These are phyloP conservation scores for Hansenula sp. DNA, from an alignment of 1,139 yeast genomes.

Conservation along the genomic window DNA sequence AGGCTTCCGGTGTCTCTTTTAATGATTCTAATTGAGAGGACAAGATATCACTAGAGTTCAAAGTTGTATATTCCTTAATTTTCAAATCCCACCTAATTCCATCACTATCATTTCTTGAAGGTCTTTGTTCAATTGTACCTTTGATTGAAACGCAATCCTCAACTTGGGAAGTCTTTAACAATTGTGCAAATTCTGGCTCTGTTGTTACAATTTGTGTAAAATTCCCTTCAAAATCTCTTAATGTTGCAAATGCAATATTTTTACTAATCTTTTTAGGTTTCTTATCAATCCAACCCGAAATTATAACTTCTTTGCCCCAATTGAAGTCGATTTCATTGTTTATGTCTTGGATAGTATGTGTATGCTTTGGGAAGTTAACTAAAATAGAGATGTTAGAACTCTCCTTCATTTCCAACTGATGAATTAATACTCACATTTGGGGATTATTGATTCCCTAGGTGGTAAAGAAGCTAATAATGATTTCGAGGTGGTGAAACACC, in stretches of 20 bases:
- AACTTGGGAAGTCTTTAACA: constrained; percentile 48
- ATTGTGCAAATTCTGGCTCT: constrained; percentile 35
- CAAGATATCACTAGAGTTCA: constrained; percentile 63
- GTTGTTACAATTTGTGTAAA: constrained; percentile 59
- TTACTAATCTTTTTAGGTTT: constrained; percentile 67
- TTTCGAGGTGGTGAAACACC: background rate
- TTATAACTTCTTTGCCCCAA: constrained; percentile 21
- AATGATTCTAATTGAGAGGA: constrained; percentile 71
- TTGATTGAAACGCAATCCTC: constrained; percentile 78
- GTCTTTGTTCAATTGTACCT: constrained; percentile 43
- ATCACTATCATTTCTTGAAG: constrained; percentile 17
- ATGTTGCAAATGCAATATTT: constrained; percentile 57
- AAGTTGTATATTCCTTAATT: constrained; percentile 45
- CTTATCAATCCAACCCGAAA: constrained; percentile 71
- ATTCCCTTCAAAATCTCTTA: constrained; percentile 72
- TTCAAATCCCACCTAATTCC: constrained; percentile 50
- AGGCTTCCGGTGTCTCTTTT: constrained; percentile 45
- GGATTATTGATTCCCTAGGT: constrained; percentile 2
- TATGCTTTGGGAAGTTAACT: constrained; percentile 28
- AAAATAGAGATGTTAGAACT: background rate
- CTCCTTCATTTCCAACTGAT: too few relatives aligned
- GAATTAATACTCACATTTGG: constrained; percentile 1
- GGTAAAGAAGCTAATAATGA: constrained; percentile 1
- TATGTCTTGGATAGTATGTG: constrained; percentile 27
- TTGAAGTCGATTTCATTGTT: constrained; percentile 1